These are phyloP conservation scores for Curvularia lunata DNA, from an alignment of 2,329 filamentous ascomycete genomes.

Conservation along the genomic window DNA sequence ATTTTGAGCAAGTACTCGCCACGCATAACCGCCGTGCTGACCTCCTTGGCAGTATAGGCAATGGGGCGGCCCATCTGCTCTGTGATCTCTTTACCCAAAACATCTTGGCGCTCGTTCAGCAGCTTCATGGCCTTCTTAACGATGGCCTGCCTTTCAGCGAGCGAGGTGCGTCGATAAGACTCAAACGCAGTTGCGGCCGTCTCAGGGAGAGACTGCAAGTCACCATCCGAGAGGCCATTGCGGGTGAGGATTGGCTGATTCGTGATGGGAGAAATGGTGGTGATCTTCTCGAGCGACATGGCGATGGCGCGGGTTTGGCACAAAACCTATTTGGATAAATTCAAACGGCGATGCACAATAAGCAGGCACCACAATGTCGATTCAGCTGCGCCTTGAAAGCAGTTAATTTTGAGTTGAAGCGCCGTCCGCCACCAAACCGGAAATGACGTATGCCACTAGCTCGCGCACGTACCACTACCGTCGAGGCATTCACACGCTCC, in stretches of 20 bases:
- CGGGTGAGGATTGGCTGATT: conserved; percentile 83
- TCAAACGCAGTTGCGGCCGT: conserved; percentile 77
- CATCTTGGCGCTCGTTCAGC: conserved; percentile 74
- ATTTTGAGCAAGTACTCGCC: conserved; percentile 87
- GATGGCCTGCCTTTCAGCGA: conserved; percentile 78
- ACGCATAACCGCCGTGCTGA: conserved; percentile 83
- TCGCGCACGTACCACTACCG: conserved; percentile 11
- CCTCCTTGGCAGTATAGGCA: conserved; percentile 81
- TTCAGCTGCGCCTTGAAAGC: conserved; percentile 16
- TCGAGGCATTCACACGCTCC: conserved; percentile 17
- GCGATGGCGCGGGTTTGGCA: conserved; percentile 23
- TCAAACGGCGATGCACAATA: conserved; percentile 21
- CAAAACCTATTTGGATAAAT: conserved; percentile 21
- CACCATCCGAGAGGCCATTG: conserved; percentile 72
- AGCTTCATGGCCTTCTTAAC: conserved; percentile 79
- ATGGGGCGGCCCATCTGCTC: conserved; percentile 96
- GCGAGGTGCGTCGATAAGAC: conserved; percentile 74
- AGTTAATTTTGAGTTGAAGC: conserved; percentile 27
- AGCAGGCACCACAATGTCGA: conserved; percentile 15
- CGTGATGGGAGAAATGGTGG: conserved; percentile 88
- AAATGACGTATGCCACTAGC: conserved; percentile 25
- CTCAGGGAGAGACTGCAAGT: conserved; percentile 74
- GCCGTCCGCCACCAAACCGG: conserved; percentile 16
- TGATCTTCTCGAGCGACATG: conserved; percentile 65
- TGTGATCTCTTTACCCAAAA: conserved; percentile 82